Percentiles rank a stretch among this genome's conserved stretches.
Evolutionary conservation across 345 rosid genomes (phyloP).

Genomic region (Murraya koenigii): DNA sequence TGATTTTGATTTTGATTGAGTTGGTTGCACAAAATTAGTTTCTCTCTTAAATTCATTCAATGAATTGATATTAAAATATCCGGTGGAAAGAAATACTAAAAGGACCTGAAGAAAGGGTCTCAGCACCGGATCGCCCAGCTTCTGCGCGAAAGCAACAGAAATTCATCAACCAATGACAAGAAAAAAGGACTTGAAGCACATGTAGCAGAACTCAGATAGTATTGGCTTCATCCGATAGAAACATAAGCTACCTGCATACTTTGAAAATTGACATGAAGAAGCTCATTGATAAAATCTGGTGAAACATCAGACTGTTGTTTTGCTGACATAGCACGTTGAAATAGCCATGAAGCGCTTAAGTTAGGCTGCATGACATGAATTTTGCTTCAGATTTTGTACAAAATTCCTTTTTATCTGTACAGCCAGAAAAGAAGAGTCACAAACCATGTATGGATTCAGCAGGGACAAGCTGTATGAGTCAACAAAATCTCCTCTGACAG

Average conservation of each 20-base stretch:
- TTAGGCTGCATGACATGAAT: slow-evolving; percentile 51
- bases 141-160: slow-evolving; percentile 37
- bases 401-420: not conserved
- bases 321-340: slow-evolving; percentile 95
- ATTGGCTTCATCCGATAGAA: not conserved
- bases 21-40: not conserved
- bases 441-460: slow-evolving; percentile 92
- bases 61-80: not conserved
- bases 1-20: not conserved
- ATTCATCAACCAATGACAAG: slow-evolving; percentile 11
- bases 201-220: not conserved
- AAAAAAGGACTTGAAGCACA: not conserved
- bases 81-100: not conserved
- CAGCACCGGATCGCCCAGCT: slow-evolving; percentile 77
- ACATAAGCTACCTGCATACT: slow-evolving; percentile 65
- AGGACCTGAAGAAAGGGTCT: slow-evolving; percentile 91
- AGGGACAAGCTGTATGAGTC: slow-evolving; percentile 75
- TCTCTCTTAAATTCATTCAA: not conserved
- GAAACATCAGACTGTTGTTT: slow-evolving; percentile 59
- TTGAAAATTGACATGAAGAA: slow-evolving; percentile 75
- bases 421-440: slow-evolving; percentile 19
- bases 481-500: slow-evolving; percentile 65
- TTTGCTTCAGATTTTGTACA: slow-evolving; percentile 2
- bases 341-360: slow-evolving; percentile 90
- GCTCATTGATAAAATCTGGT: slow-evolving; percentile 77